Conservation (phyloP, 2,329 filamentous ascomycete species). For the Microcyclospora pomicola region DNA sequence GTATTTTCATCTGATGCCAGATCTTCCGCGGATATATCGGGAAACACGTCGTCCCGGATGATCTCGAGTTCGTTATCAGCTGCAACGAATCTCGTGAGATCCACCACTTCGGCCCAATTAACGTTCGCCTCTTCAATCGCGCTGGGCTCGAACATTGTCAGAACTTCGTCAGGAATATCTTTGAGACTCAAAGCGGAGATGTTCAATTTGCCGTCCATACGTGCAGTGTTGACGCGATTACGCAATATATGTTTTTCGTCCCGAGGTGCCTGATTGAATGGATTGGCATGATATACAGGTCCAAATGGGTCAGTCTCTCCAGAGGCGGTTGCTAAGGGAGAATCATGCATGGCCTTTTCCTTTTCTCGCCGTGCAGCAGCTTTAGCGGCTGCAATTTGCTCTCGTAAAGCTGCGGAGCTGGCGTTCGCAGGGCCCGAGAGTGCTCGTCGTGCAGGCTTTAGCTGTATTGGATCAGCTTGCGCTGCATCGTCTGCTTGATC, state of each 20-base stretch:
- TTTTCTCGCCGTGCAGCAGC: slow-evolving; percentile 43
- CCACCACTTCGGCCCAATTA: slow-evolving; percentile 84
- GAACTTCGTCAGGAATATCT: slow-evolving; percentile 65
- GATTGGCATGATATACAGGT: slow-evolving; percentile 43
- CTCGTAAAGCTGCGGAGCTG: slow-evolving; percentile 67
- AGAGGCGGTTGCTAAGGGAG: slow-evolving; percentile 5
- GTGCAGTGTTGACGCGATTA: slow-evolving; percentile 57
- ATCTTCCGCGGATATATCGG: slow-evolving; percentile 46
- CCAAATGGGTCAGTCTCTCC: slow-evolving; percentile 17
- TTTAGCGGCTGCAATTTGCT: slow-evolving; percentile 87
- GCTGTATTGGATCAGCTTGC: too few relatives aligned
- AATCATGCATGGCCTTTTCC: slow-evolving; percentile 10
- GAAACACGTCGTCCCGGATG: slow-evolving; percentile 63
- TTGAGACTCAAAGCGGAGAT: slow-evolving; percentile 73
- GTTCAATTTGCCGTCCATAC: slow-evolving; percentile 69
- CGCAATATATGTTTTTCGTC: slow-evolving; percentile 54
- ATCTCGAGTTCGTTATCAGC: slow-evolving; percentile 78
- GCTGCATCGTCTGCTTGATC: too few relatives aligned
- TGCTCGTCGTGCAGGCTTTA: background rate
- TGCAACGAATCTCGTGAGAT: slow-evolving; percentile 68
- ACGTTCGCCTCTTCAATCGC: slow-evolving; percentile 47
- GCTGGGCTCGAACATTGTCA: slow-evolving; percentile 81
- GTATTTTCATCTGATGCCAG: slow-evolving; percentile 51
- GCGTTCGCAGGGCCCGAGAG: slow-evolving; percentile 23
- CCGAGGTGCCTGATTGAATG: slow-evolving; percentile 54